A percentile compares a stretch with the other conserved stretches of the same genome.
Evolutionary conservation across 805 yeast species (phyloP).

Genomic region (Pichia heedii): DNA sequence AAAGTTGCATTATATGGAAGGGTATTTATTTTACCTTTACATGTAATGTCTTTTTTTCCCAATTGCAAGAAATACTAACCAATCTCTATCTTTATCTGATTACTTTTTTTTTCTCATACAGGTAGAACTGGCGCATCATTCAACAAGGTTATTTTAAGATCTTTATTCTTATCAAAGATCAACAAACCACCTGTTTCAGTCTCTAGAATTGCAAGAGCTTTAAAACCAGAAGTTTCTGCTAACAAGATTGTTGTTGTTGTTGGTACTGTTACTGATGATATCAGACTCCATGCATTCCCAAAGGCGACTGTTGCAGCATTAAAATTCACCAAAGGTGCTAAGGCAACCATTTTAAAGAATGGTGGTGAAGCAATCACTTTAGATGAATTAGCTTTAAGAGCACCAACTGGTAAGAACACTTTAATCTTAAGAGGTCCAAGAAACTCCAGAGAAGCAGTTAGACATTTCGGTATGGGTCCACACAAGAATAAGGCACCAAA

Average conservation of each 20-base stretch:
- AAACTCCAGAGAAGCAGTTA: conserved; percentile 97
- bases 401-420: conserved; percentile 99
- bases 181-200: conserved; percentile 99
- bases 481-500: conserved; percentile 99
- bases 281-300: conserved; percentile 90
- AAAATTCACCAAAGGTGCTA: conserved; percentile 98
- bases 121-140: conserved; percentile 99
- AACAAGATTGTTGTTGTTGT: conserved; percentile 94
- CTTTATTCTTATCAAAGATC: conserved; percentile 94
- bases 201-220: conserved; percentile 80
- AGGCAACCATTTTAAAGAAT: conserved; percentile 92
- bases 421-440: conserved; percentile 98
- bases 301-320: conserved; percentile 98
- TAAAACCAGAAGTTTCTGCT: conserved; percentile 73
- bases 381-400: conserved; percentile 97
- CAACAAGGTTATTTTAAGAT: conserved; percentile 93
- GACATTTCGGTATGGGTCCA: conserved; percentile 99
- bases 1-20: neutral
- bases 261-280: conserved; percentile 98
- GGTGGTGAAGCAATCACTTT: conserved; percentile 99
- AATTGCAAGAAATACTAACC: conserved; percentile 11
- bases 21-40: neutral
- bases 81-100: conserved; percentile 2
- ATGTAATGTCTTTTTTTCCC: neutral
- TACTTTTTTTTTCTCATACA: conserved; percentile 17